phyloP scores from a whole-genome alignment of 805 yeast genomes.

The Pichia deserticola region DNA sequence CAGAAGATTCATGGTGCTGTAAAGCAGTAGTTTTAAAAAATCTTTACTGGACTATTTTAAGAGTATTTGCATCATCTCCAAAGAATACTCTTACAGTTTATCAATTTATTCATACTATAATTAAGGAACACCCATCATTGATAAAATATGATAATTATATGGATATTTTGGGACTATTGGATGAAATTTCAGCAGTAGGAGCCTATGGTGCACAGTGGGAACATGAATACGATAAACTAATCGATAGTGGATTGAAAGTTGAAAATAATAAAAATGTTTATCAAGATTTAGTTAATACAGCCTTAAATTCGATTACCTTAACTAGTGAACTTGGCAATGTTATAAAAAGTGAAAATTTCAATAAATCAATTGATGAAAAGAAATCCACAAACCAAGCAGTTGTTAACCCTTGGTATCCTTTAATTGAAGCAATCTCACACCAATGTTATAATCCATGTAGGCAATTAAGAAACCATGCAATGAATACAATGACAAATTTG shows the following conservation, averaged over 20 bases:
- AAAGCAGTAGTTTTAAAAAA: constrained; percentile 30
- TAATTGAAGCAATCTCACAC: constrained; percentile 76
- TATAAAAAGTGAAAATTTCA: constrained; percentile 28
- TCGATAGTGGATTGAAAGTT: constrained; percentile 36
- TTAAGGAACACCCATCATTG: constrained; percentile 26
- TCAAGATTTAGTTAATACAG: constrained; percentile 47
- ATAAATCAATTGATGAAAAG: constrained; percentile 24
- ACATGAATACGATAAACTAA: constrained; percentile 45
- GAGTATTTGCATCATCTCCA: constrained; percentile 39
- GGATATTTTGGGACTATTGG: constrained; percentile 61
- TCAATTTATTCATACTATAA: constrained; percentile 37
- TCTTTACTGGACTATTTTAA: constrained; percentile 41
- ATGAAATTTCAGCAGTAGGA: constrained; percentile 75
- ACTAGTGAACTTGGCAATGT: constrained; percentile 45
- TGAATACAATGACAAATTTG: constrained; percentile 49
- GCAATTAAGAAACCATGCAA: constrained; percentile 61
- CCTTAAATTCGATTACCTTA: constrained; percentile 54
- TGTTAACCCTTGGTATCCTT: constrained; percentile 42
- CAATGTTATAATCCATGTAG: constrained; percentile 87
- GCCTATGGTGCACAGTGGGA: constrained; percentile 75
- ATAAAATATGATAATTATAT: constrained; percentile 49
- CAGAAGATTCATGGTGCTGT: constrained; percentile 37
- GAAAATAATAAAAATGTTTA: constrained; percentile 38
- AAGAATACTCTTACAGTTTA: constrained; percentile 37
- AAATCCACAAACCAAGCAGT: constrained; percentile 10